phyloP scores from a whole-genome alignment of 257 asterid species.

The Penstemon barbatus region DNA sequence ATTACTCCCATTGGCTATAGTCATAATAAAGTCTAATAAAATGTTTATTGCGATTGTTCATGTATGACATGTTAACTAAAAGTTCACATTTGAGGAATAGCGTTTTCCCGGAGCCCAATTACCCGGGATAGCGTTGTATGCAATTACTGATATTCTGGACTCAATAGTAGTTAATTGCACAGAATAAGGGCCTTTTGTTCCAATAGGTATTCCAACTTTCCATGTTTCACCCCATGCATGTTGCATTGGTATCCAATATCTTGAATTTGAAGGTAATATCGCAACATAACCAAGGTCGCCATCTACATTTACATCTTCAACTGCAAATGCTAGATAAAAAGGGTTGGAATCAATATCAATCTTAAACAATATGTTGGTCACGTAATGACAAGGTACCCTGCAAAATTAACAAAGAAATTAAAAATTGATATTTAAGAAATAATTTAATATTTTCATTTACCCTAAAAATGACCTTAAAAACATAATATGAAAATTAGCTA shows the following conservation, averaged over 20 bases:
- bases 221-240: slow-evolving; percentile 40
- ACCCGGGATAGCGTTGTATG: not conserved
- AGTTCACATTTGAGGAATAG: slow-evolving; percentile 12
- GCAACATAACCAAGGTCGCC: slow-evolving; percentile 42
- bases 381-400: slow-evolving; percentile 39
- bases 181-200: slow-evolving; percentile 20
- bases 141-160: not conserved
- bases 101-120: slow-evolving; percentile 9
- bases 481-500: too few species aligned
- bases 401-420: not conserved
- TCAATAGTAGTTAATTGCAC: slow-evolving; percentile 1
- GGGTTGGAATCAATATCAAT: slow-evolving; percentile 32
- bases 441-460: not conserved
- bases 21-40: too few species aligned
- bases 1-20: too few species aligned
- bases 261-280: slow-evolving; percentile 24
- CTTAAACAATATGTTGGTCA: slow-evolving; percentile 22
- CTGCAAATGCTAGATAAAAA: slow-evolving; percentile 28
- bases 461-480: too few species aligned
- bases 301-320: slow-evolving; percentile 40
- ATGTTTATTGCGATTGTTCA: too few species aligned
- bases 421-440: not conserved
- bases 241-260: slow-evolving; percentile 37
- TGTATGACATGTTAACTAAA: too few species aligned
- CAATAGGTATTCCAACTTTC: slow-evolving; percentile 4